A percentile compares a stretch with the other conserved stretches of the same genome.
Evolutionary conservation across 495 filamentous ascomycete genomes (phyloP).

Genomic region (Choiromyces venosus): DNA sequence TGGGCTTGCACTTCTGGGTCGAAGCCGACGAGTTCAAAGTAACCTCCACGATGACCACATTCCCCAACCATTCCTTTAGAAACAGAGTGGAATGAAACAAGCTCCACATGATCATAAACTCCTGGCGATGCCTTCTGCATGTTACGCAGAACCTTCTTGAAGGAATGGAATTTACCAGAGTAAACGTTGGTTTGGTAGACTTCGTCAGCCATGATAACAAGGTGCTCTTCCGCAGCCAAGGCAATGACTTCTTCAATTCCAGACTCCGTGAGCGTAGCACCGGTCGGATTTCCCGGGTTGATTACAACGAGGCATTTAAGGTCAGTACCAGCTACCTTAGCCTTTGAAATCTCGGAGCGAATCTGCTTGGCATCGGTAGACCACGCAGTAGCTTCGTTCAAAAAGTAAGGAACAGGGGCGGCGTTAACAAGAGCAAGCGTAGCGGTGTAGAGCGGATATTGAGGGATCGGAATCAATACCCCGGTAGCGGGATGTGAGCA

Average conservation of each 20-base stretch:
- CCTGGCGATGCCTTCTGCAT: slow-evolving; percentile 67
- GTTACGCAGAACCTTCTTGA: slow-evolving; percentile 82
- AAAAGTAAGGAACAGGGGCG: slow-evolving; percentile 80
- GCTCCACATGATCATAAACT: slow-evolving; percentile 78
- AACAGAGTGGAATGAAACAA: slow-evolving; percentile 76
- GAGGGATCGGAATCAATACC: slow-evolving; percentile 89
- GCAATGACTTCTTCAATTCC: slow-evolving; percentile 78
- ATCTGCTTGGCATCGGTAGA: slow-evolving; percentile 78
- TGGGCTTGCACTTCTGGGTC: slow-evolving; percentile 77
- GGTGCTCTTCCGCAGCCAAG: slow-evolving; percentile 74
- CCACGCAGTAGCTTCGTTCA: slow-evolving; percentile 81
- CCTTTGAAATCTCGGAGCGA: slow-evolving; percentile 60
- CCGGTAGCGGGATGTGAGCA: slow-evolving; percentile 73
- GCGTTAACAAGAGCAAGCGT: slow-evolving; percentile 82
- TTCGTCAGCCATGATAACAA: slow-evolving; percentile 90
- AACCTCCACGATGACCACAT: slow-evolving; percentile 94
- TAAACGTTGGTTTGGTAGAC: slow-evolving; percentile 99
- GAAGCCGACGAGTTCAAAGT: slow-evolving; percentile 91
- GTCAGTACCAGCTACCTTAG: slow-evolving; percentile 68
- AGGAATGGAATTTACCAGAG: slow-evolving; percentile 82
- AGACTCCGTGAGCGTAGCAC: slow-evolving; percentile 68
- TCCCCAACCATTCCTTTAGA: slow-evolving; percentile 98
- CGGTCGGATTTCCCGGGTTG: slow-evolving; percentile 97
- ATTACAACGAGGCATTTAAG: slow-evolving; percentile 91
- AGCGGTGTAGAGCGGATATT: slow-evolving; percentile 96